phyloP scores from a whole-genome alignment of 2,329 filamentous ascomycete genomes.

The Claviceps sp. region DNA sequence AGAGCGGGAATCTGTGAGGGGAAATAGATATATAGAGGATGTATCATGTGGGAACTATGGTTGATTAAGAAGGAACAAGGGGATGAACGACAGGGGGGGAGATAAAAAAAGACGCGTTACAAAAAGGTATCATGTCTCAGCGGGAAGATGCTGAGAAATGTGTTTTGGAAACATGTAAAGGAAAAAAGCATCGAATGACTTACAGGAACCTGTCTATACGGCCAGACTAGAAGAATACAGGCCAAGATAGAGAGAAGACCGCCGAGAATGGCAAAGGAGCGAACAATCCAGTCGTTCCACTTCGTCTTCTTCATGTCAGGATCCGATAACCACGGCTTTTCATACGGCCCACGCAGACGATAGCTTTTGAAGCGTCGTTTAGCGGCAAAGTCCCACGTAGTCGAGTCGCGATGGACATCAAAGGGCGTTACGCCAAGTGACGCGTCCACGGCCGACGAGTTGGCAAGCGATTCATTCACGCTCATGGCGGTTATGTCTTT shows the following conservation, averaged over 20 bases:
- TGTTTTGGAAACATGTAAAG: too few relatives aligned
- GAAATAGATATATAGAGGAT: too few relatives aligned
- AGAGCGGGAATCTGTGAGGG: too few relatives aligned
- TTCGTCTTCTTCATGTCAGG: conserved; percentile 19
- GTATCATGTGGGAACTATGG: too few relatives aligned
- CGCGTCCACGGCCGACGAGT: background rate
- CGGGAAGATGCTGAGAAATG: too few relatives aligned
- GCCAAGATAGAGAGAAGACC: conserved; percentile 20
- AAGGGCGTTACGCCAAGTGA: background rate
- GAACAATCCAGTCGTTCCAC: conserved; percentile 23
- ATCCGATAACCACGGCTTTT: conserved; percentile 26
- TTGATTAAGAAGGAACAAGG: too few relatives aligned
- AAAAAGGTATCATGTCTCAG: too few relatives aligned
- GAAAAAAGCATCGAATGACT: background rate
- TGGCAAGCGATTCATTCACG: background rate
- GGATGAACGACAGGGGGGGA: background rate
- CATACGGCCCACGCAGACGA: conserved; percentile 19
- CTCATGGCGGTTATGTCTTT: background rate
- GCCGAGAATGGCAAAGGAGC: conserved; percentile 19
- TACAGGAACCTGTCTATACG: conserved; percentile 13
- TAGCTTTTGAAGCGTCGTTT: conserved; percentile 19
- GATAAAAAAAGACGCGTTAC: background rate
- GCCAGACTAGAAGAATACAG: conserved; percentile 17
- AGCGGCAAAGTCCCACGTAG: conserved; percentile 3
- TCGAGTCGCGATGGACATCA: background rate